Base-by-base conservation (phyloP, 192 early-diverging fungal species). In the Allomyces macrogynus region DNA sequence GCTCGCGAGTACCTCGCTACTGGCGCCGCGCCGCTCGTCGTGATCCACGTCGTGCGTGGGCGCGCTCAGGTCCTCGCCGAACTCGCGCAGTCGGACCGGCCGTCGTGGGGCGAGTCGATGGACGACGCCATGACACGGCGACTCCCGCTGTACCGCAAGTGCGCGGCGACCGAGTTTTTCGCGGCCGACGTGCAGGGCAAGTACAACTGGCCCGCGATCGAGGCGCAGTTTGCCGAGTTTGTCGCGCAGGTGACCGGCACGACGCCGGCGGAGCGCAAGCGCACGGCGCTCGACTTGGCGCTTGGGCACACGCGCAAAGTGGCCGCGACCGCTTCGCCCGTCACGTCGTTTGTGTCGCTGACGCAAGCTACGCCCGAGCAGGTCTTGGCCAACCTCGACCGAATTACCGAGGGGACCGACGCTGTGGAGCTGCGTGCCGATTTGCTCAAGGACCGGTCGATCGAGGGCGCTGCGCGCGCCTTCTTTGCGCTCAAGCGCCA, bases 371-470 rank as follows among this genome's bases (percentile, higher is more conserved):
- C 72, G 32, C 70, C 80, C 22, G 73, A 70, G 43, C 71, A 81
- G 10, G 73, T 79, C 24, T 61, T 84, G 24, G 72, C 76, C 40
- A 66, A 75, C 25, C 67, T 98, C 25, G 73, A 74, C 8, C 69
- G 75, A 14, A 73, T 93, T 62, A 81, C 81, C 5, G 82, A 86
- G 49, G 95, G 95, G 23, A 78, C 84, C 0, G 89, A 92, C 67
- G 92, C 89, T 5, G 78, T 99, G 32, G 95, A 99, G 76, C 75
- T 99, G 60, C 88, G 95, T 26, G 91, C 88, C 4, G 95, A 99
- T 69, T 73, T 99, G 57, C 72, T 99, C 23, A n/a, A 14, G 49
- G 49, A n/a, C 49, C 16, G 16, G 49, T 57, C 49, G 49, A 16
- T 57, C 49, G 49, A 57, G 20, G 49, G 12, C 5, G 12, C 49